Evolutionary conservation across 208 protist species (phyloP).

Genomic region (Trypanosoma avium): DNA sequence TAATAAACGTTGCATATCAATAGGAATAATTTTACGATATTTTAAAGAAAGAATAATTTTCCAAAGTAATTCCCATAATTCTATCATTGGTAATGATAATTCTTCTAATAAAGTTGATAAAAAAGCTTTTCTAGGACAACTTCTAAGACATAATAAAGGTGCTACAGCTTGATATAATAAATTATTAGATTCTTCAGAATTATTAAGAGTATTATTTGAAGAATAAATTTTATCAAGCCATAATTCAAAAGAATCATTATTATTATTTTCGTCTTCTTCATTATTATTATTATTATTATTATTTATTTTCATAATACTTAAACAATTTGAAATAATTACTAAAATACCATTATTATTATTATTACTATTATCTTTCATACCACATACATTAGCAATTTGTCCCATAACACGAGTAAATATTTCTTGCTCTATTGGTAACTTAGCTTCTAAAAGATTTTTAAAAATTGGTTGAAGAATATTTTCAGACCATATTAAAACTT

Average conservation of each 20-base stretch:
- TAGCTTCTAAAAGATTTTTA: slow-evolving; percentile 13
- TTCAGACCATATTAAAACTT: slow-evolving; percentile 14
- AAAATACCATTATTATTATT: too few relatives aligned
- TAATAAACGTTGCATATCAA: slow-evolving; percentile 21
- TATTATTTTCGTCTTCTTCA: not conserved
- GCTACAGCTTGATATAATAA: slow-evolving; percentile 36
- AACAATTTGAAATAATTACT: slow-evolving; percentile 6
- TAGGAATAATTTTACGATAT: slow-evolving; percentile 1
- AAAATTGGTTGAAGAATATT: not conserved
- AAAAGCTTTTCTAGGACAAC: slow-evolving; percentile 27
- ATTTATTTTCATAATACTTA: slow-evolving; percentile 13
- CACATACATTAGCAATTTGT: slow-evolving; percentile 17
- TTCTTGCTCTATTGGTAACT: slow-evolving; percentile 20
- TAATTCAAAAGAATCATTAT: not conserved
- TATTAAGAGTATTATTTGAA: not conserved
- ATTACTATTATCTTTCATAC: not conserved
- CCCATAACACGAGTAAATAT: slow-evolving; percentile 19
- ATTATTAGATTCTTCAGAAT: not conserved
- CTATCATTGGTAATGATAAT: not conserved
- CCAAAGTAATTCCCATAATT: slow-evolving; percentile 25
- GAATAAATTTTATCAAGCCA: slow-evolving; percentile 18
- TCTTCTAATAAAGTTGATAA: not conserved
- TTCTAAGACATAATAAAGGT: slow-evolving; percentile 59
- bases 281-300: not conserved
- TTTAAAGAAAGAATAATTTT: slow-evolving; percentile 12